Base-by-base conservation (phyloP, 2,329 filamentous ascomycete species). In the Epichloe brachyelytri region DNA sequence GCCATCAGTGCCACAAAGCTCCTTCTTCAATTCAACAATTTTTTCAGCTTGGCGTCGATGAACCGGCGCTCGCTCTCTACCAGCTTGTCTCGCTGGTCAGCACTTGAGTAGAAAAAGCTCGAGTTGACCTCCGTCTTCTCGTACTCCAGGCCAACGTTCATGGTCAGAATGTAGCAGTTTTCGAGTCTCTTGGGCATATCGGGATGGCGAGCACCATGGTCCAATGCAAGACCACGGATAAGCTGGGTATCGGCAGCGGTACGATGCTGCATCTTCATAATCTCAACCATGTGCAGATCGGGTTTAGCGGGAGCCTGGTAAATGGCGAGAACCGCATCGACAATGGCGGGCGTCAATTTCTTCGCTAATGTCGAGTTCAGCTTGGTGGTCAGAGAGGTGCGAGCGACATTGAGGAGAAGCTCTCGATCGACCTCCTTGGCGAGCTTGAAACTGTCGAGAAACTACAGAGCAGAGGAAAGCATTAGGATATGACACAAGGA, bases 231-330 rank as follows among this genome's bases (percentile, higher is more conserved):
- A 54, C 93, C 93, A 57, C 86, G 83, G 68, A 98, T 96, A 53
- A 98, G 81, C 69, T 95, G 89, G 52, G 93, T 98, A 69, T 98
- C 93, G 34, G 93, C 88, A 53, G 91, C 90, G 49, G 88, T 89
- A 60, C 91, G 86, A 74, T 98, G 93, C 74, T 98, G 93, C 91
- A 98, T 97, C 68, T 95, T 97, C 93, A 98, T 98, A 62, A 98
- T 97, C 72, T 98, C 93, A 59, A 98, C 79, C 93, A 98, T 98
- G 75, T 97, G 91, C 63, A 98, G 71, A 71, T 98, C 93, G 51
- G 94, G 94, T 74, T 97, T 97, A 56, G 81, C 82, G 26, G 88
- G 88, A 17, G 87, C 75, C 67, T 89, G 79, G 75, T 96, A 90
- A 67, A 98, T 98, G 57, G 93, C 81, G 52, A 98, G 82, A 46